These are phyloP conservation scores for Ceratobasidium sp. DNA, from an alignment of 1,284 basidiomycete genomes.

Conservation along the genomic window DNA sequence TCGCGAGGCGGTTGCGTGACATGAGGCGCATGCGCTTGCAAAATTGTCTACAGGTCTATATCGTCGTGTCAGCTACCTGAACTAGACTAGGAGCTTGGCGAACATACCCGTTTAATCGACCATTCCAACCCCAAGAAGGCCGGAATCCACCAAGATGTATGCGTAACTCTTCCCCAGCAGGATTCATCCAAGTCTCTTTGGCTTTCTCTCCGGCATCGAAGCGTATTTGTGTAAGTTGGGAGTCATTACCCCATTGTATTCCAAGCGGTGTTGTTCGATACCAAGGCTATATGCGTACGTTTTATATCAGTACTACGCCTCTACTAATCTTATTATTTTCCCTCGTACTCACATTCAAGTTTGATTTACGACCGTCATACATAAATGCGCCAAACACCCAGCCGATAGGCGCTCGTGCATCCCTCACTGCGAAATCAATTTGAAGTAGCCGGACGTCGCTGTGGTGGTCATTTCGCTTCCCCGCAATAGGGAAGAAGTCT, in stretches of 20 bases:
- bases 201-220: conserved; percentile 30
- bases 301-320: background rate
- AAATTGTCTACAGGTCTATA: conserved; percentile 28
- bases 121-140: conserved; percentile 47
- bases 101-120: conserved; percentile 44
- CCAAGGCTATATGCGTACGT: conserved; percentile 40
- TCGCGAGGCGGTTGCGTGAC: conserved; percentile 28
- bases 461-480: conserved; percentile 29
- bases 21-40: conserved; percentile 24
- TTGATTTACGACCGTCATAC: conserved; percentile 32
- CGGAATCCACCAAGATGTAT: conserved; percentile 9
- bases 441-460: conserved; percentile 43
- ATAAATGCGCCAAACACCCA: conserved; percentile 47
- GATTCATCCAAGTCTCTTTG: conserved; percentile 46
- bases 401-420: conserved; percentile 42
- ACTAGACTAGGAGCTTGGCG: background rate
- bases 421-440: conserved; percentile 42
- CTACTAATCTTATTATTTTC: too few relatives aligned
- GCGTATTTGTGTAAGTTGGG: conserved; percentile 35
- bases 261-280: conserved; percentile 40
- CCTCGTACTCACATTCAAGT: background rate
- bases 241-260: conserved; percentile 47
- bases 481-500: conserved; percentile 20
- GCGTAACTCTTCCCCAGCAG: conserved; percentile 38
- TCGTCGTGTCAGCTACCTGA: background rate